These are phyloP conservation scores for Apiotrichum laibachii DNA, from an alignment of 1,284 basidiomycete genomes.

Conservation along the genomic window DNA sequence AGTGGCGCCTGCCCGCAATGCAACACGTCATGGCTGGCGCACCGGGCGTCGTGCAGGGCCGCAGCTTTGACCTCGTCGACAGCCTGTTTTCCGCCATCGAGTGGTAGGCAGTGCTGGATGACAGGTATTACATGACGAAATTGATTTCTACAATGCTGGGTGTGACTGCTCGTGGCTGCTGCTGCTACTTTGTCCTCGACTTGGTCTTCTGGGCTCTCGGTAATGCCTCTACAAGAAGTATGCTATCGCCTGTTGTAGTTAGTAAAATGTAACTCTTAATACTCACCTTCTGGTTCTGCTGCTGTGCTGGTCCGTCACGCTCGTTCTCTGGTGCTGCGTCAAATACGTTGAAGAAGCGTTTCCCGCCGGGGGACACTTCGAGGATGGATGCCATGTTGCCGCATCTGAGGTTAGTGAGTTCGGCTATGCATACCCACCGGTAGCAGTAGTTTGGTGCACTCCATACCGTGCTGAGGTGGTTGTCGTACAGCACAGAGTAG, in stretches of 20 bases:
- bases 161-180: slow-evolving; percentile 4
- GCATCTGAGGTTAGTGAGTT: slow-evolving; percentile 62
- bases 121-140: slow-evolving; percentile 13
- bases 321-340: slow-evolving; percentile 97
- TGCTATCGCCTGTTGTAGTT: slow-evolving; percentile 40
- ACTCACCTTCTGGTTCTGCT: slow-evolving; percentile 39
- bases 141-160: slow-evolving; percentile 22
- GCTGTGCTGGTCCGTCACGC: slow-evolving; percentile 50
- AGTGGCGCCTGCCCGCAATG: slow-evolving; percentile 38
- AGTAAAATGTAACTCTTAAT: slow-evolving; percentile 8
- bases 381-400: slow-evolving; percentile 96
- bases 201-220: not conserved
- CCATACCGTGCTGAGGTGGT: slow-evolving; percentile 96
- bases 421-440: slow-evolving; percentile 30
- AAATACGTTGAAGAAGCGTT: slow-evolving; percentile 93
- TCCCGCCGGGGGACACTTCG: slow-evolving; percentile 86
- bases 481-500: slow-evolving; percentile 89
- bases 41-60: slow-evolving; percentile 34
- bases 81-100: slow-evolving; percentile 41
- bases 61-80: slow-evolving; percentile 40
- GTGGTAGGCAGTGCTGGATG: slow-evolving; percentile 22
- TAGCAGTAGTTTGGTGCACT: slow-evolving; percentile 95
- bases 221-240: slow-evolving; percentile 42
- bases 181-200: not conserved
- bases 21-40: slow-evolving; percentile 40